A percentile compares a stretch with the other conserved stretches of the same genome.
These are phyloP conservation scores for Scenedesmus sp. DNA, from an alignment of 163 green algal genomes.

Conservation along the genomic window DNA sequence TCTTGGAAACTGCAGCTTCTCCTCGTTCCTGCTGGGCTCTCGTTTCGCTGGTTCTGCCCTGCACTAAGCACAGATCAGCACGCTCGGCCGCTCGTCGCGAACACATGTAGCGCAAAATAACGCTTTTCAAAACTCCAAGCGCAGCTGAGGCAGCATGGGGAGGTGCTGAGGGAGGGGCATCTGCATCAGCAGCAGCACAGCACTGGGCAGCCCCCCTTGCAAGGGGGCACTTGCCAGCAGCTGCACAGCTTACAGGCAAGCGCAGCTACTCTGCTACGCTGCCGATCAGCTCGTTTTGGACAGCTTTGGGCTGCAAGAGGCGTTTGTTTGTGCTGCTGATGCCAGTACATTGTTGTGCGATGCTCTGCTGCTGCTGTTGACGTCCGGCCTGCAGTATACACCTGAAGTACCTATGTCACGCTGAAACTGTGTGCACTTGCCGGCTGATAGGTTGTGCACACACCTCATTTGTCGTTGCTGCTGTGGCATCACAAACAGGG, in stretches of 20 bases:
- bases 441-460: too few species aligned
- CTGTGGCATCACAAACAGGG: not conserved
- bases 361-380: too few species aligned
- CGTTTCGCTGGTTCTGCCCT: not conserved
- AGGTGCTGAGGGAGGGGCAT: not conserved
- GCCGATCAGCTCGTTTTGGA: not conserved
- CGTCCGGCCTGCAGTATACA: too few species aligned
- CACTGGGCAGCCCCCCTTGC: not conserved
- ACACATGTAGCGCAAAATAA: not conserved
- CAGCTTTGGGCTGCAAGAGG: too few species aligned
- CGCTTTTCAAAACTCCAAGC: not conserved
- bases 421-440: too few species aligned
- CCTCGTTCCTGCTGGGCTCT: not conserved
- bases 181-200: not conserved
- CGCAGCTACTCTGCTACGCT: not conserved
- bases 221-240: not conserved
- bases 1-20: not conserved
- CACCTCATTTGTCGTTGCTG: not conserved
- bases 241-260: not conserved
- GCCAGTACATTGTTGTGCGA: too few species aligned
- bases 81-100: not conserved
- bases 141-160: not conserved
- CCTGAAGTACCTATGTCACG: too few species aligned
- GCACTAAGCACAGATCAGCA: not conserved
- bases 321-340: too few species aligned